Evolutionary conservation across 768 basidiomycete species (phyloP), one percentile per base, ranked within the genome.

Genomic region (Mrakia blollopis): DNA sequence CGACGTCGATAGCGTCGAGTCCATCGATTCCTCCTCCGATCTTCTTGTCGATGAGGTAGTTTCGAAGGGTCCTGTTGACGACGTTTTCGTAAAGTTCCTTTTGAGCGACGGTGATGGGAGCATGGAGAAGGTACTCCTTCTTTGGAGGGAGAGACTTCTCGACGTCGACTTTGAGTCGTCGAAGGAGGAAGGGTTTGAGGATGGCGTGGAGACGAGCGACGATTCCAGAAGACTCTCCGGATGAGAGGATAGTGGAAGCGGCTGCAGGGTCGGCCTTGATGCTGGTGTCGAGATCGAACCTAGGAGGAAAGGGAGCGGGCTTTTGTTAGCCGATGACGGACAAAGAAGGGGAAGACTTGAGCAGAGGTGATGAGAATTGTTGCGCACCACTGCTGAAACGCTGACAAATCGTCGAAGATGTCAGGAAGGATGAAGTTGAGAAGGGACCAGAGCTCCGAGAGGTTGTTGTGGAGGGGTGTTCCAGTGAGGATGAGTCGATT

Each of bases 361-460:
- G n/a, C n/a, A n/a, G n/a, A n/a, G n/a, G n/a, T n/a, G n/a, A n/a
- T n/a, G n/a, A n/a, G n/a, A n/a, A n/a, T n/a, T n/a, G n/a, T n/a
- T n/a, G n/a, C n/a, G n/a, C n/a, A n/a, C n/a, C n/a, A n/a, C n/a
- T n/a, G n/a, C n/a, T n/a, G n/a, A n/a, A n/a, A n/a, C n/a, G n/a
- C n/a, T n/a, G n/a, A n/a, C n/a, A n/a, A n/a, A n/a, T n/a, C n/a
- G n/a, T n/a, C n/a, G n/a, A n/a, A n/a, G n/a, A 76, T 68, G 54
- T 94, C 91, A 0, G 97, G 97, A 7, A 98, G 87, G 77, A 98
- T 92, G 80, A 98, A 99, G 82, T 97, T 97, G n/a, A n/a, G n/a
- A n/a, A n/a, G n/a, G n/a, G n/a, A n/a, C n/a, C n/a, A n/a, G n/a
- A n/a, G n/a, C n/a, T n/a, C n/a, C n/a, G n/a, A n/a, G n/a, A n/a